Percentiles rank a stretch among this genome's conserved stretches.
These are phyloP conservation scores for Alternaria dauci DNA, from an alignment of 2,329 filamentous ascomycete species.

Conservation along the genomic window DNA sequence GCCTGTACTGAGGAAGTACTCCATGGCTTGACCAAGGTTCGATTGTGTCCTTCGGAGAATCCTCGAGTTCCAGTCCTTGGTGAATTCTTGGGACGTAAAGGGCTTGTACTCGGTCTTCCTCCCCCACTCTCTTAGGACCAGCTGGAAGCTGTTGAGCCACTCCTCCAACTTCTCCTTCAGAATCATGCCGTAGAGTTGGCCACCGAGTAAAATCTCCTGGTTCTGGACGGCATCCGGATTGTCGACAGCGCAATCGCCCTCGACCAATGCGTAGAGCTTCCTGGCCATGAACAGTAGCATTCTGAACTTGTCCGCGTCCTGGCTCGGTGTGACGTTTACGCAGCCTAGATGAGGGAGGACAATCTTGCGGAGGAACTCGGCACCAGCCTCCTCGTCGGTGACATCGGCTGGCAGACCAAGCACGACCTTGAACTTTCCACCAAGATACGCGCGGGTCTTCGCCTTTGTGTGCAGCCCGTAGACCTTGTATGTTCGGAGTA, in stretches of 20 bases:
- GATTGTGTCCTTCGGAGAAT: conserved; percentile 86
- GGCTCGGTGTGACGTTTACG: conserved; percentile 79
- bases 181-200: conserved; percentile 93
- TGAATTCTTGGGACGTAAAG: conserved; percentile 80
- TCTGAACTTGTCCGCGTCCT: conserved; percentile 92
- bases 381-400: conserved; percentile 87
- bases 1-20: conserved; percentile 96
- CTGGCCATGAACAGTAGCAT: conserved; percentile 95
- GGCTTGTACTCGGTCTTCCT: conserved; percentile 60
- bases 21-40: conserved; percentile 83
- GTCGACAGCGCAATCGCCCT: conserved; percentile 90
- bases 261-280: conserved; percentile 92
- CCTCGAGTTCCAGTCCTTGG: conserved; percentile 77
- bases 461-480: conserved; percentile 84
- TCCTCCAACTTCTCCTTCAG: conserved; percentile 95
- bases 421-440: conserved; percentile 89
- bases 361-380: conserved; percentile 88
- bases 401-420: conserved; percentile 84
- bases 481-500: conserved; percentile 91
- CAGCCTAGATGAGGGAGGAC: conserved; percentile 92
- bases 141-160: conserved; percentile 74
- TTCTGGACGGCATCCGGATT: conserved; percentile 97
- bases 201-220: conserved; percentile 92
- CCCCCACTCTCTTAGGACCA: conserved; percentile 63
- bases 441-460: conserved; percentile 85